Conservation (phyloP, 495 filamentous ascomycete species). For the Penicillium ucsense region DNA sequence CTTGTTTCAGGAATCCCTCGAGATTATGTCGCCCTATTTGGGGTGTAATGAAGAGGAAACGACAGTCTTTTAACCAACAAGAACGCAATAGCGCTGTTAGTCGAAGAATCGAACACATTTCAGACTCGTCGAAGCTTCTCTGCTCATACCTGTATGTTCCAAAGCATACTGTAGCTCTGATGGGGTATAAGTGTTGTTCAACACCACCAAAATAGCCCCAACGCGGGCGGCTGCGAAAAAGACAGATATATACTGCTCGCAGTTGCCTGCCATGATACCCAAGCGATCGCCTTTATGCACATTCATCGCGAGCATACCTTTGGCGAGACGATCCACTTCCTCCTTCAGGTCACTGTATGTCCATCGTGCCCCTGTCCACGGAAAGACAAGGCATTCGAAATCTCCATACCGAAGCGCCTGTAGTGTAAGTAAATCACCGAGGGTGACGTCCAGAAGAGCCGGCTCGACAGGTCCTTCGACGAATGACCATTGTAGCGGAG, state of each 20-base stretch:
- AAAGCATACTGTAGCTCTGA: slow-evolving; percentile 53
- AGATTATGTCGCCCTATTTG: slow-evolving; percentile 50
- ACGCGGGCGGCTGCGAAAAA: slow-evolving; percentile 60
- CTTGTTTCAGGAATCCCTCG: slow-evolving; percentile 38
- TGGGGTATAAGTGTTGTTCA: slow-evolving; percentile 64
- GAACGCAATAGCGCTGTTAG: no score
- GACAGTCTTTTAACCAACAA: slow-evolving; percentile 34
- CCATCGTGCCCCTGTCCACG: slow-evolving; percentile 58
- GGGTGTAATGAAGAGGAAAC: slow-evolving; percentile 53
- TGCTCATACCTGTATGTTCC: slow-evolving; percentile 45
- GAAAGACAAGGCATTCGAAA: slow-evolving; percentile 52
- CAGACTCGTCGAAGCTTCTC: no score
- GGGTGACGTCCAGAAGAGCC: slow-evolving; percentile 48
- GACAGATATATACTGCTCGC: slow-evolving; percentile 57
- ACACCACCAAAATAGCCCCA: slow-evolving; percentile 57
- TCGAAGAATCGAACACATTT: no score
- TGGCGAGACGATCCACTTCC: slow-evolving; percentile 48
- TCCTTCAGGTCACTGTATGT: slow-evolving; percentile 55
- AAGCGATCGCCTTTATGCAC: slow-evolving; percentile 55
- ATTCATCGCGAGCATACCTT: slow-evolving; percentile 47
- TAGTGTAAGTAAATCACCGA: slow-evolving; percentile 51
- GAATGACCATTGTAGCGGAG: slow-evolving; percentile 33
- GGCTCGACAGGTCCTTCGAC: slow-evolving; percentile 52
- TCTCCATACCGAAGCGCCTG: slow-evolving; percentile 52
- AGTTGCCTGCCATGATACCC: slow-evolving; percentile 64